Percentiles rank a stretch among this genome's conserved stretches.
Conservation (phyloP, 306 rosid species). For the Amphicarpaea edgeworthii region DNA sequence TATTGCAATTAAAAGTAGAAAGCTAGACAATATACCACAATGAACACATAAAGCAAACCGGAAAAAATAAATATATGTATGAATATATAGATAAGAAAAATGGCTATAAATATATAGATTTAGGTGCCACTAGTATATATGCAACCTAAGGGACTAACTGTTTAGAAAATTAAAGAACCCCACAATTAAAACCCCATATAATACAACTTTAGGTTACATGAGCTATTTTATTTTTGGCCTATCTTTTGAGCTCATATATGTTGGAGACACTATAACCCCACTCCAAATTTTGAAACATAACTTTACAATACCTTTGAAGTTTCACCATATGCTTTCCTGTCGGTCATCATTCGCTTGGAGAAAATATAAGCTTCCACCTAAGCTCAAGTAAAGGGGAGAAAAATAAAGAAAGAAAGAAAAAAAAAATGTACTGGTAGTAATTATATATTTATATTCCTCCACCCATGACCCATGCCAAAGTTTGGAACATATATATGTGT, state of each 20-base stretch:
- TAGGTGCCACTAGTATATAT: constrained; percentile 25
- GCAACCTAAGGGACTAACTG: constrained; percentile 37
- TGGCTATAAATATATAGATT: not conserved
- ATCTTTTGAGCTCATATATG: constrained; percentile 46
- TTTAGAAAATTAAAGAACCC: constrained; percentile 54
- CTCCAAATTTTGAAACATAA: constrained; percentile 45
- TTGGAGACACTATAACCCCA: constrained; percentile 77
- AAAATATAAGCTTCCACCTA: constrained; percentile 68
- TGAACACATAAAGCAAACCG: not conserved
- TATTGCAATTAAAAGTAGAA: not conserved
- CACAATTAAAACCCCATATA: constrained; percentile 55
- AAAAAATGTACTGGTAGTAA: constrained; percentile 28
- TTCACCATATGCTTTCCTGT: constrained; percentile 80
- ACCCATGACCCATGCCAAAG: constrained; percentile 78
- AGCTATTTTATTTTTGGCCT: constrained; percentile 49
- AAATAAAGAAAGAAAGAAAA: constrained; percentile 13
- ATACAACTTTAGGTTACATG: constrained; percentile 66
- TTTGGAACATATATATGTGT: constrained; percentile 68
- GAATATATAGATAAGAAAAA: constrained; percentile 1
- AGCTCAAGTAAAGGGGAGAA: constrained; percentile 42
- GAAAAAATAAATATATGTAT: not conserved
- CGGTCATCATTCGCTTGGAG: constrained; percentile 75
- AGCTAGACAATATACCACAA: constrained; percentile 6
- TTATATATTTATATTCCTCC: constrained; percentile 69
- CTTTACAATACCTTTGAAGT: constrained; percentile 60